Conservation (phyloP, 106 monocot genomes). For the Platanthera zijinensis region DNA sequence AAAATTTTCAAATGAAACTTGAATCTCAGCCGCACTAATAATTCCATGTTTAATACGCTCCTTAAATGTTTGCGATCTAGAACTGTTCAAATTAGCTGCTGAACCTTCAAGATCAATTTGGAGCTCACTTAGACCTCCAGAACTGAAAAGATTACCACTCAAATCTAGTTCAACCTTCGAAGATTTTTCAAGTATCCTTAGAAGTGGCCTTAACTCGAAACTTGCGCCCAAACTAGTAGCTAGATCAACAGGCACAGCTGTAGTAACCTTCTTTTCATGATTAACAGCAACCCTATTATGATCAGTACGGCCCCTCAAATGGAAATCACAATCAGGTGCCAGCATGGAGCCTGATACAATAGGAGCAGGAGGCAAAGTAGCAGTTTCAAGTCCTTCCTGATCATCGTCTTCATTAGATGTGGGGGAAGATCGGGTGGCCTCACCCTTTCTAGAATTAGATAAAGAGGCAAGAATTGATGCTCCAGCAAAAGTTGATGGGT, state of each 20-base stretch:
- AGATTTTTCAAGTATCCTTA: constrained; percentile 40
- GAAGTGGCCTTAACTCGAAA: constrained; percentile 33
- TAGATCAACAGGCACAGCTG: constrained; percentile 19
- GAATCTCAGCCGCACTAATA: constrained; percentile 45
- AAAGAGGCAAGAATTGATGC: constrained; percentile 79
- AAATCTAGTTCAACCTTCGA: constrained; percentile 49
- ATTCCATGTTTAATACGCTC: constrained; percentile 63
- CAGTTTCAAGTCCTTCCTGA: constrained; percentile 23
- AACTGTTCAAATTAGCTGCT: constrained; percentile 25
- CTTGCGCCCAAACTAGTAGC: constrained; percentile 26
- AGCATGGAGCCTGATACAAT: constrained; percentile 22
- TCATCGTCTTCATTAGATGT: constrained; percentile 33
- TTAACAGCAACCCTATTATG: constrained; percentile 20
- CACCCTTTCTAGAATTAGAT: constrained; percentile 46
- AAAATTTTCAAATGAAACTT: constrained; percentile 76
- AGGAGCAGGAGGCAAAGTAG: constrained; percentile 26
- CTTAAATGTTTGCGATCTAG: constrained; percentile 59
- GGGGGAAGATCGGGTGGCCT: constrained; percentile 21
- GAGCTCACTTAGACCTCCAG: constrained; percentile 43
- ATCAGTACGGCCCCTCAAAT: constrained; percentile 20
- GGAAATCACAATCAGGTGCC: constrained; percentile 18
- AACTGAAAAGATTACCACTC: constrained; percentile 30
- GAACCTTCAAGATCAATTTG: constrained; percentile 27
- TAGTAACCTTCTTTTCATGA: constrained; percentile 22
- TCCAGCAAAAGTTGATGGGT: constrained; percentile 71